Evolutionary conservation across 139 green algal species (phyloP), one percentile per base, ranked within the genome.

Genomic region (Chlorella sorokiniana): DNA sequence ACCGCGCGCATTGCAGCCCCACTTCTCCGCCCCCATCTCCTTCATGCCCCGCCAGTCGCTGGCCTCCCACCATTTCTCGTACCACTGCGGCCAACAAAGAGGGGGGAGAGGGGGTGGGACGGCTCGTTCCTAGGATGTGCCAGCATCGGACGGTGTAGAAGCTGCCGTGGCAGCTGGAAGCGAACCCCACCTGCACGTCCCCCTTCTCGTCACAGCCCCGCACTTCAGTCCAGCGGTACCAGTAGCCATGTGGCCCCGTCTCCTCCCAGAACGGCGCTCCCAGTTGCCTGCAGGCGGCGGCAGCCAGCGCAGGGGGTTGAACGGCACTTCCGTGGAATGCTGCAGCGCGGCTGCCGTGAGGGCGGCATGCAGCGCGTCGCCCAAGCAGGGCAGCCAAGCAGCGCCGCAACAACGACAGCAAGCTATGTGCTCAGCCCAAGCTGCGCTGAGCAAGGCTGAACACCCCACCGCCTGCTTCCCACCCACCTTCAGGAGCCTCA

Each of bases 51-150:
- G 87, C 87, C 90, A 95, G 83, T 96, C 92, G 44, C 82, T 91
- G 48, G 87, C 88, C 89, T 96, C 87, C 94, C 94, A 97, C 93
- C 91, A 95, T 42, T 79, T 85, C 86, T 97, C 94, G 83, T 94
- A 91, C 88, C 88, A 97, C 69, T 93, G 85, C 51, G 92, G 11
- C 8, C 31, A 59, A 4, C 33, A 52, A 5, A 41, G 27, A 6
- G 61, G n/a, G n/a, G n/a, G n/a, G n/a, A n/a, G n/a, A n/a, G n/a
- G n/a, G n/a, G n/a, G n/a, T n/a, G n/a, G n/a, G n/a, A n/a, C n/a
- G n/a, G n/a, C n/a, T n/a, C n/a, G n/a, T n/a, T n/a, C n/a, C n/a
- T n/a, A n/a, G n/a, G n/a, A n/a, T n/a, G n/a, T n/a, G n/a, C n/a
- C n/a, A n/a, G n/a, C n/a, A n/a, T n/a, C n/a, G n/a, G n/a, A n/a